These are phyloP conservation scores for Castanea crenata DNA, from an alignment of 306 rosid genomes.

Conservation along the genomic window DNA sequence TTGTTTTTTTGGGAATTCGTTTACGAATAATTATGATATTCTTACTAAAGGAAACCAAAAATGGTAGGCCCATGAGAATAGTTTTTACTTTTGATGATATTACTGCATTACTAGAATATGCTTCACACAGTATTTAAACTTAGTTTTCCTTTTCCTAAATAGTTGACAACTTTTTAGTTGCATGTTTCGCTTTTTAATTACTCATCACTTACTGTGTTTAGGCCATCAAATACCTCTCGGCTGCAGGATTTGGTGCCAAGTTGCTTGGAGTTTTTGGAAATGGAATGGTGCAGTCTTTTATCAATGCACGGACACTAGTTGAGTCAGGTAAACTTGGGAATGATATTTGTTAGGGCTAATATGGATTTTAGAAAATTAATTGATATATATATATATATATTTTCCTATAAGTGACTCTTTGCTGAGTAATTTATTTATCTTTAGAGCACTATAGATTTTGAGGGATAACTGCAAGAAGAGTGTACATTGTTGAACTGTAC, in stretches of 20 bases:
- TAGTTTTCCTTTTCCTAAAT: constrained; percentile 16
- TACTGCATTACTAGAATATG: background rate
- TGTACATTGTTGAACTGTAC: background rate
- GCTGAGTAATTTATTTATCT: background rate
- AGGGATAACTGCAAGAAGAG: background rate
- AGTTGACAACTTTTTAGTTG: constrained; percentile 8
- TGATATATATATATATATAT: background rate
- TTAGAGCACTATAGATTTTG: background rate
- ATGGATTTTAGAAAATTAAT: background rate
- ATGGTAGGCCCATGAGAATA: background rate
- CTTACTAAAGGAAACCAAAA: no score
- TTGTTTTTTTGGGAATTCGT: background rate
- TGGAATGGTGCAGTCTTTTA: constrained; percentile 91
- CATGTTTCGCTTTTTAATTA: constrained; percentile 19
- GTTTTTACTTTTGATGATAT: background rate
- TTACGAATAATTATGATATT: background rate
- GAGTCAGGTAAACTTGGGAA: constrained; percentile 53
- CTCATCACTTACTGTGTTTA: constrained; percentile 42
- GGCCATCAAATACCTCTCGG: constrained; percentile 88
- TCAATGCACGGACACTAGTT: constrained; percentile 64
- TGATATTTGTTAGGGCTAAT: background rate
- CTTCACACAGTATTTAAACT: constrained; percentile 17
- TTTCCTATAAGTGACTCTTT: background rate
- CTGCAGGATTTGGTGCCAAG: constrained; percentile 93
- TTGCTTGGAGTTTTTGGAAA: constrained; percentile 88